Evolutionary conservation across 768 basidiomycete species (phyloP), one percentile per base, ranked within the genome.

Genomic region (Lentinula lateritia): DNA sequence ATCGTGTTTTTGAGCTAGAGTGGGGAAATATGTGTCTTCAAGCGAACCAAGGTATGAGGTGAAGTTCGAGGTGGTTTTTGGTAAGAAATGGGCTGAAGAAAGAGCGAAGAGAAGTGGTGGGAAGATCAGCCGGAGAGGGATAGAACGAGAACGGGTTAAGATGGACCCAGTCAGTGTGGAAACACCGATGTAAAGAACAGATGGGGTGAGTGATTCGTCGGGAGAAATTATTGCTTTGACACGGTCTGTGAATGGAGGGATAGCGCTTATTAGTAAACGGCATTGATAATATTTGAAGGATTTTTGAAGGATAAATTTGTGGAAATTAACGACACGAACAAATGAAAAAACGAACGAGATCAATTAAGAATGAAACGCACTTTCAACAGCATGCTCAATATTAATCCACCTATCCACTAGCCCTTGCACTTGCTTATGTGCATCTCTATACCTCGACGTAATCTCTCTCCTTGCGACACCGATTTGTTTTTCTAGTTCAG

Each of bases 131-230:
- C 96, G 89, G 5, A 85, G 75, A 36, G 86, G 80, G 58, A 95
- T 74, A 57, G 77, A 70, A 64, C 95, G 87, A 66, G 89, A 90
- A 46, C 95, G 88, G 0, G 90, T 85, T 60, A 98, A 66, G 67
- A 98, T 88, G 61, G 94, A 94, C 1, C 91, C 93, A 3, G 91
- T 89, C 52, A 98, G 85, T 13, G 93, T 86, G 2, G 93, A 87
- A 53, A 98, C 83, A 53, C 93, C 92, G 50, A 92, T 89, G 77
- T 96, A 98, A 58, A 98, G 86, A 5, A 90, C 68, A n/a, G 91
- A 93, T 0, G 95, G 95, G 9, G 88, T 93, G 34, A 97, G 83
- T 0, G 87, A 78, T 74, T 98, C 96, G 58, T 89, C 80, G 0
- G 87, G 82, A 0, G 92, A 87, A 13, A 93, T 75, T 66, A 98